phyloP scores from a whole-genome alignment of 768 basidiomycete genomes.

The Termitomyces bulborhizus region DNA sequence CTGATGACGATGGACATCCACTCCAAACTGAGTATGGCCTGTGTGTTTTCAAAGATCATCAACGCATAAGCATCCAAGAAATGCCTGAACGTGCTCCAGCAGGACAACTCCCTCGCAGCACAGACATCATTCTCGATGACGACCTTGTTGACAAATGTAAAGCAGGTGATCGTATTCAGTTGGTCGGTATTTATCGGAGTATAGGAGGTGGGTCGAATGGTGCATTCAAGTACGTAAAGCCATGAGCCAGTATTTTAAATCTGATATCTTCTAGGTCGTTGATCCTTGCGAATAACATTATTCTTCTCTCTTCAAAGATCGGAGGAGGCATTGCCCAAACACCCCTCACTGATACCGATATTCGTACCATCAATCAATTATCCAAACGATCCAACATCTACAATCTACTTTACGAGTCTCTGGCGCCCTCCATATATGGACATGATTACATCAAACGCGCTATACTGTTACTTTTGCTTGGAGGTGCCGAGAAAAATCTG shows the following conservation, averaged over 20 bases:
- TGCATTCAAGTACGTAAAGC: constrained; percentile 78
- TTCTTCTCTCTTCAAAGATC: constrained; percentile 88
- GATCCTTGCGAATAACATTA: constrained; percentile 92
- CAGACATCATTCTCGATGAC: constrained; percentile 93
- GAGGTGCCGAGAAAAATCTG: constrained; percentile 96
- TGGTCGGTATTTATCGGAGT: constrained; percentile 93
- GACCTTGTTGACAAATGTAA: constrained; percentile 97
- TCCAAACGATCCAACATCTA: constrained; percentile 86
- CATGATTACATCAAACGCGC: constrained; percentile 96
- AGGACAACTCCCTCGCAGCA: constrained; percentile 92
- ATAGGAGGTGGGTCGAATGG: constrained; percentile 87
- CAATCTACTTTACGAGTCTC: constrained; percentile 82
- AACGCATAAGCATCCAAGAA: constrained; percentile 96
- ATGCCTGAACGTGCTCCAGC: constrained; percentile 99
- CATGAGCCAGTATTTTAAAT: constrained; percentile 8
- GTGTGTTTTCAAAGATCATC: constrained; percentile 92
- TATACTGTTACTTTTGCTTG: constrained; percentile 85
- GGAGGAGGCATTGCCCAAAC: constrained; percentile 95
- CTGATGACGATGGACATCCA: constrained; percentile 83
- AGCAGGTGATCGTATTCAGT: constrained; percentile 94
- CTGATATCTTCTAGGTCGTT: constrained; percentile 57
- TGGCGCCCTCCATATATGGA: constrained; percentile 96
- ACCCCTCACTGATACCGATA: constrained; percentile 86
- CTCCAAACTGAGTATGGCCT: constrained; percentile 91
- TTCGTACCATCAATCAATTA: constrained; percentile 93